Conservation (phyloP, 1,284 basidiomycete genomes). For the Mycosarcoma maydis region DNA sequence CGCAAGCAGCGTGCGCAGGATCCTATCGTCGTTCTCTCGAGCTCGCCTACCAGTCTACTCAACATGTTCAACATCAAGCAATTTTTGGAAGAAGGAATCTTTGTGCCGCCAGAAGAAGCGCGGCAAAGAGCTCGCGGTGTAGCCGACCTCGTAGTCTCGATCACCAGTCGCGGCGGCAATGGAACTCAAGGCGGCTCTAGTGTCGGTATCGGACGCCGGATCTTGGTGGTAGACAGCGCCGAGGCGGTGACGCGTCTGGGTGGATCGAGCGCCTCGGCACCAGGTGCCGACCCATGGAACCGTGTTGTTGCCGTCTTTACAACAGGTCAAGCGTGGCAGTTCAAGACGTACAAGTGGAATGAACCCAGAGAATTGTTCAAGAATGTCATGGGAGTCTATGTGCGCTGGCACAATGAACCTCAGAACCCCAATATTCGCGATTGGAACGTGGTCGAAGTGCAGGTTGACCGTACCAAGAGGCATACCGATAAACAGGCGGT, state of each 20-base stretch:
- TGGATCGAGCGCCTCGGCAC: slow-evolving; percentile 46
- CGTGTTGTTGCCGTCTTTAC: slow-evolving; percentile 96
- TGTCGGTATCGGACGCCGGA: slow-evolving; percentile 69
- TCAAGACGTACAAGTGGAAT: slow-evolving; percentile 92
- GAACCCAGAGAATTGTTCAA: slow-evolving; percentile 91
- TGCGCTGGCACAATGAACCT: slow-evolving; percentile 90
- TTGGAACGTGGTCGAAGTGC: slow-evolving; percentile 95
- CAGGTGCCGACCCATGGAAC: slow-evolving; percentile 71
- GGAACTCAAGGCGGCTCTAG: slow-evolving; percentile 13
- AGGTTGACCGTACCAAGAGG: slow-evolving; percentile 71
- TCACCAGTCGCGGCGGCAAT: slow-evolving; percentile 48
- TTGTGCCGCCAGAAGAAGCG: slow-evolving; percentile 67
- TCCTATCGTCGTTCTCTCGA: slow-evolving; percentile 96
- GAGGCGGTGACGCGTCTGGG: slow-evolving; percentile 92
- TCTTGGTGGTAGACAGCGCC: slow-evolving; percentile 86
- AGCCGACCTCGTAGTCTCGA: slow-evolving; percentile 54
- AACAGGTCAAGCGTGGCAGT: slow-evolving; percentile 97
- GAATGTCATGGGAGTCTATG: slow-evolving; percentile 75
- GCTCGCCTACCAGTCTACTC: slow-evolving; percentile 90
- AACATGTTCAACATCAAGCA: slow-evolving; percentile 97
- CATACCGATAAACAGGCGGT: slow-evolving; percentile 96
- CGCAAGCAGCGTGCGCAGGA: slow-evolving; percentile 67
- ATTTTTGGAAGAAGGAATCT: slow-evolving; percentile 89
- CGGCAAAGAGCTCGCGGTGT: slow-evolving; percentile 56
- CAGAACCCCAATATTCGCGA: slow-evolving; percentile 87